Conservation (phyloP, 129 eudicot genomes). For the Deinandra increscens region DNA sequence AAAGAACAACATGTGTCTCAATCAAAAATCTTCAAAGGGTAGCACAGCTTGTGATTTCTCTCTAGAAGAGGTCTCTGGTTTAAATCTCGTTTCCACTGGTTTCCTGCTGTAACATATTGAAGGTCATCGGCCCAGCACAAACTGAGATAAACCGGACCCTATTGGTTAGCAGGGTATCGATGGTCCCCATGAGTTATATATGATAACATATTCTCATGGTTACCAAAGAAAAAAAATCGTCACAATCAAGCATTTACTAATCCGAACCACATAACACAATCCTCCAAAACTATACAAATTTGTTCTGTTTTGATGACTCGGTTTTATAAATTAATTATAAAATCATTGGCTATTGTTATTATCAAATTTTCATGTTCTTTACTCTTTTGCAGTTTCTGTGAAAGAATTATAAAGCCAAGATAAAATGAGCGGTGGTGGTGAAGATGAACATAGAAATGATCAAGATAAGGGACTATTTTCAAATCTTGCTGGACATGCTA, state of each 20-base stretch:
- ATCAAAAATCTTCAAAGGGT: too few species aligned
- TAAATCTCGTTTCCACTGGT: too few species aligned
- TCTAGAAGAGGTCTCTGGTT: too few species aligned
- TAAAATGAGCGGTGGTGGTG: constrained; percentile 57
- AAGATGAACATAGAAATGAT: constrained; percentile 37
- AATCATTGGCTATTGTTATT: not conserved
- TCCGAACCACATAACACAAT: constrained; percentile 5
- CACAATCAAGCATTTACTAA: not conserved
- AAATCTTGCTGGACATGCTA: constrained; percentile 52
- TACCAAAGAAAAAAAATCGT: too few species aligned
- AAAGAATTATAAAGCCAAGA: constrained; percentile 29
- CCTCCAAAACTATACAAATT: not conserved
- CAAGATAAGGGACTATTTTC: constrained; percentile 72
- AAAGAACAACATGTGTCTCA: not conserved
- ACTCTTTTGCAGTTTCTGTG: constrained; percentile 26
- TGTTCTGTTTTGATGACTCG: not conserved
- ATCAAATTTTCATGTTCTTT: not conserved
- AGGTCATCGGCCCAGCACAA: too few species aligned
- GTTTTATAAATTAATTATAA: not conserved
- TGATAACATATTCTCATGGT: too few species aligned
- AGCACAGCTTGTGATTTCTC: too few species aligned
- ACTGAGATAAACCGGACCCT: too few species aligned
- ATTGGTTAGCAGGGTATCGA: too few species aligned
- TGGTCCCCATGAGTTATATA: too few species aligned
- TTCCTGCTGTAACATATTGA: too few species aligned